Base-by-base conservation (phyloP, 1,284 basidiomycete species). In the Spongiforma sp. region DNA sequence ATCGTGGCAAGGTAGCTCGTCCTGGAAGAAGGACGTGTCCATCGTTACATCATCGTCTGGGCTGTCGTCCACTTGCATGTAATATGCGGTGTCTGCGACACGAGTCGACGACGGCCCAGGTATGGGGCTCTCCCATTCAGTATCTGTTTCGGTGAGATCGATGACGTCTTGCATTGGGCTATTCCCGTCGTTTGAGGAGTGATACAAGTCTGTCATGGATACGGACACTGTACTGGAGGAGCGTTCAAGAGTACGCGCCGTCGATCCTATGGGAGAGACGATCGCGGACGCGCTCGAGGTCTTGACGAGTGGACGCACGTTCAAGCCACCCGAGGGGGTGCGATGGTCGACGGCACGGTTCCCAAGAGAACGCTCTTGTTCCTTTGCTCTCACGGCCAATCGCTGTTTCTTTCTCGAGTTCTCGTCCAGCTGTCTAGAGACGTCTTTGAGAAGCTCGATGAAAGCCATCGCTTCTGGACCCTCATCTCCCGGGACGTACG, bases 371-470 rank as follows among this genome's bases (percentile, higher is more conserved):
- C n/a, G 53, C 24, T 61, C 67, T 39, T 62, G 60, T 36, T 54
- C 65, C 34, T 61, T 62, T 28, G 46, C 62, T 19, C 64, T 63
- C 19, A 34, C 63, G 24, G 46, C 63, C 19, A 62, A 24, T 12
- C 59, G 66, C 55, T 78, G 71, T 61, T 75, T 75, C 62, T 66
- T 68, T 43, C 57, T 56, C 9, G 74, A 62, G 56, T 78, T 76
- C 37, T 66, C 63, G 24, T 75, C 75, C 24, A 77, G 32, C 24
- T 70, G 61, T 33, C 48, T 68, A 36, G 67, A 70, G 9, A 66
- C 65, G 26, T 70, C 63, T 32, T 65, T 65, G 46, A 75, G 73
- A 21, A 77, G 67, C 15, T 68, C 63, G 19, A 77, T 58, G 57
- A 74, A 73, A 12, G 59, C 30, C 11, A 33, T 26, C 14, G 75